These are phyloP conservation scores for Volvariella surrecta DNA, from an alignment of 1,284 basidiomycete species.

Conservation along the genomic window DNA sequence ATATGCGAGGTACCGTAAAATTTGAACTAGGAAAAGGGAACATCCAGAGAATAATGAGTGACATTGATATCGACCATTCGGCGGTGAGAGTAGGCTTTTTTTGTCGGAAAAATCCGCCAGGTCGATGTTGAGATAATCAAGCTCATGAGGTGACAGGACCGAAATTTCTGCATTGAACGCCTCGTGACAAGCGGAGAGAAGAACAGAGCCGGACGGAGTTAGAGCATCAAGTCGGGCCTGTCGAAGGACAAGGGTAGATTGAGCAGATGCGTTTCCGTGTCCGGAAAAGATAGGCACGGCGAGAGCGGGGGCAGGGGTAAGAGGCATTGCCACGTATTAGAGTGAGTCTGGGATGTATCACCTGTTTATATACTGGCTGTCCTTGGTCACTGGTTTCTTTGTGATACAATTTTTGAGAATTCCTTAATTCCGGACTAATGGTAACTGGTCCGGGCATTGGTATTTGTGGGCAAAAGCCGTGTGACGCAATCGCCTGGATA, in stretches of 20 bases:
- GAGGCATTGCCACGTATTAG: conserved; percentile 2
- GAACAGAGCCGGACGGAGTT: conserved; percentile 27
- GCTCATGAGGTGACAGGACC: conserved; percentile 29
- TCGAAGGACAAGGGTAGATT: conserved; percentile 24
- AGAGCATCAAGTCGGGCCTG: conserved; percentile 31
- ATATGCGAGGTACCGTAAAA: conserved; percentile 42
- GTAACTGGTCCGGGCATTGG: too few species aligned
- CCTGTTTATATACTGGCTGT: too few species aligned
- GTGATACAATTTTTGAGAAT: too few species aligned
- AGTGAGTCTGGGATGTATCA: too few species aligned
- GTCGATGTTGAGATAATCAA: conserved; percentile 28
- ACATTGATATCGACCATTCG: conserved; percentile 21
- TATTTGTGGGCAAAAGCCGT: too few species aligned
- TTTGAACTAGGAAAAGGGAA: conserved; percentile 42
- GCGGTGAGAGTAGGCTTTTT: conserved; percentile 27
- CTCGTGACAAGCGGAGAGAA: conserved; percentile 40
- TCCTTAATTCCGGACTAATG: too few species aligned
- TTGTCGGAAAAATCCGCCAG: conserved; percentile 31
- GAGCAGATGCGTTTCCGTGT: conserved; percentile 37
- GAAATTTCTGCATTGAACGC: conserved; percentile 41
- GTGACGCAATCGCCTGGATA: too few species aligned
- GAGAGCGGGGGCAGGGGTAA: conserved; percentile 8
- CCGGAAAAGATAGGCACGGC: conserved; percentile 45
- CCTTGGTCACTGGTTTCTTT: too few species aligned
- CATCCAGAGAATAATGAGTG: conserved; percentile 46